phyloP scores from a whole-genome alignment of 768 basidiomycete genomes.

The Leccinum ochraceum region DNA sequence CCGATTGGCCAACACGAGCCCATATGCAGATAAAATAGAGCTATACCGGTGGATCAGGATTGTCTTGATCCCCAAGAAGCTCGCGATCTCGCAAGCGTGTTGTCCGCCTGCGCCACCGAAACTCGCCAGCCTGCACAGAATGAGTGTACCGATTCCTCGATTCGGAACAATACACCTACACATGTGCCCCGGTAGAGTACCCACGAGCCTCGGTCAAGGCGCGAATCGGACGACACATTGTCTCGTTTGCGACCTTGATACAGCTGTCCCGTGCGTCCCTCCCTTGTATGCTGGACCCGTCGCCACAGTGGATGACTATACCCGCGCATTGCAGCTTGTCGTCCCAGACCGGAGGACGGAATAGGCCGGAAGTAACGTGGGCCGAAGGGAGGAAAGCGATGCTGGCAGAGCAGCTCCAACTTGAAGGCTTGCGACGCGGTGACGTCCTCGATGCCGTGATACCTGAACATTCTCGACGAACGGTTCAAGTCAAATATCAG shows the following conservation, averaged over 20 bases:
- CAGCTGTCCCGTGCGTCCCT: conserved; percentile 51
- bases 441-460: conserved; percentile 27
- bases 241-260: conserved; percentile 95
- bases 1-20: conserved; percentile 87
- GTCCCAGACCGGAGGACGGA: conserved; percentile 48
- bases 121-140: conserved; percentile 62
- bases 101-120: conserved; percentile 93
- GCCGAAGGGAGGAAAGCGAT: conserved; percentile 62
- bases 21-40: conserved; percentile 92
- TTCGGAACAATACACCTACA: conserved; percentile 35
- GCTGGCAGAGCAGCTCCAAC: conserved; percentile 45
- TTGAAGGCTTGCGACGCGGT: conserved; percentile 29
- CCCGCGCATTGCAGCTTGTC: not conserved
- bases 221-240: conserved; percentile 93
- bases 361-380: conserved; percentile 66
- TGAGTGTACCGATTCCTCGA: not conserved
- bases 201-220: conserved; percentile 89
- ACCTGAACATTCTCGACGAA: conserved; percentile 32
- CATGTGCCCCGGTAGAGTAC: conserved; percentile 76
- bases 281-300: too few relatives aligned
- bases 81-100: conserved; percentile 91
- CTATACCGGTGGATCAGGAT: conserved; percentile 90
- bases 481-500: conserved; percentile 71
- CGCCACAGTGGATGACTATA: too few relatives aligned
- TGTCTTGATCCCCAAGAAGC: conserved; percentile 80